Evolutionary conservation across 805 yeast species (phyloP).

Genomic region (Brettanomyces sp.): DNA sequence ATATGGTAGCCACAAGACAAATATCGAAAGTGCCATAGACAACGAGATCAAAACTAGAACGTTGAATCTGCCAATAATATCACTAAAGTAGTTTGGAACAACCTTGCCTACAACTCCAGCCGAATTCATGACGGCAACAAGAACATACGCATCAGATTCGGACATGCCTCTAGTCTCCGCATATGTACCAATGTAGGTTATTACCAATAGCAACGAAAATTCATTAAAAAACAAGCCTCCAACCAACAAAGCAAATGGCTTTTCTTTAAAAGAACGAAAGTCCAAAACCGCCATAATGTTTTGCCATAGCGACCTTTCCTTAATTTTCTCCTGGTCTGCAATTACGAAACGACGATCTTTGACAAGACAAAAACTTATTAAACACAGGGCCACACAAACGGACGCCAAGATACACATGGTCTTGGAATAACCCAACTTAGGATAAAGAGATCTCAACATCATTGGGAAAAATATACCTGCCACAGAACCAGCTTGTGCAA

Average conservation of each 20-base stretch:
- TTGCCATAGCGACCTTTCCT: constrained; percentile 2
- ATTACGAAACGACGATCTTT: constrained; percentile 31
- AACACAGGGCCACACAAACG: constrained; percentile 32
- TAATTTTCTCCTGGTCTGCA: constrained; percentile 14
- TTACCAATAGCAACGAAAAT: constrained; percentile 35
- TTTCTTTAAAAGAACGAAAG: constrained; percentile 29
- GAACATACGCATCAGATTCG: constrained; percentile 33
- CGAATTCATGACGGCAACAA: constrained; percentile 39
- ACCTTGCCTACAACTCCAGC: constrained; percentile 32
- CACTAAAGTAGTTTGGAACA: constrained; percentile 23
- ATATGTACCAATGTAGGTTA: constrained; percentile 47
- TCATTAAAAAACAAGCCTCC: constrained; percentile 38
- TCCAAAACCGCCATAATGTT: constrained; percentile 26
- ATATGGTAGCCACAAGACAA: constrained; percentile 57
- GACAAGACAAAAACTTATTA: constrained; percentile 27
- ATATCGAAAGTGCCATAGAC: constrained; percentile 36
- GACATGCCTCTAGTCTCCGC: constrained; percentile 38
- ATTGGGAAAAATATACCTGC: constrained; percentile 48
- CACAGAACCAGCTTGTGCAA: constrained; percentile 41
- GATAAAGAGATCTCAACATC: constrained; percentile 40
- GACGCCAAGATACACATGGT: constrained; percentile 44
- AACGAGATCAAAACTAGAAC: constrained; percentile 36
- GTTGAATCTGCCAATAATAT: constrained; percentile 42
- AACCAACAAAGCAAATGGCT: constrained; percentile 31
- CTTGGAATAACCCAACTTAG: constrained; percentile 44